Base-by-base conservation (phyloP, 2,329 filamentous ascomycete species). In the Phaeosphaeriaceae sp. region DNA sequence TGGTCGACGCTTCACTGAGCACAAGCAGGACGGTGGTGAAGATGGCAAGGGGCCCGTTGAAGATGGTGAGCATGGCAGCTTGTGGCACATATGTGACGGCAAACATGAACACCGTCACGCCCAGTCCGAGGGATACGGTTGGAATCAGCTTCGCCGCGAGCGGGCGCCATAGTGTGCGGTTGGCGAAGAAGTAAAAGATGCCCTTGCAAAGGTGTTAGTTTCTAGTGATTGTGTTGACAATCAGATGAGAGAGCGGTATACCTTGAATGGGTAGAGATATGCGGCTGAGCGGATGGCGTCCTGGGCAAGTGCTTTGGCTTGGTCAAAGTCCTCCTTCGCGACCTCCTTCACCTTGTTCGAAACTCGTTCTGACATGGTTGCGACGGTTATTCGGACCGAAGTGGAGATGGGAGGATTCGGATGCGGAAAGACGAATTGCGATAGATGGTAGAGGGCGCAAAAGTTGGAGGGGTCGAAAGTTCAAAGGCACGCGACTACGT, bases 81-180 rank as follows among this genome's bases (percentile, higher is more conserved):
- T 97, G 94, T 0, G 94, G 94, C 9, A 89, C 73, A 75, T 97
- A 97, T 49, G 93, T 91, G 74, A 97, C 88, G 67, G 90, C 81
- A 79, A 98, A 97, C 92, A 97, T 96, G 76, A 86, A 83, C 11
- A 83, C 82, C 1, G 93, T 89, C 47, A 97, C 88, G 46, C 86
- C 85, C 10, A 89, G 77, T 15, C 91, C 92, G 1, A 97, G 84
- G 1, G 85, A 83, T 51, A 96, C 66, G 25, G 89, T 92, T 2
- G 85, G 83, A 2, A 82, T 75, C 36, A 89, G 79, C 52, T 84
- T 85, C n/a, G 81, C 79, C 24, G 81, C 78, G 48, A 90, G 80
- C 0, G 88, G 88, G 45, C 81, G 80, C 84, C 86, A 87, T 60
- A 90, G 82, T 33, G 79, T 78, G 62, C 81, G 83, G 75, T 89